Conservation (phyloP, 1,284 basidiomycete genomes). For the Pyrrhoderma lamaoense region DNA sequence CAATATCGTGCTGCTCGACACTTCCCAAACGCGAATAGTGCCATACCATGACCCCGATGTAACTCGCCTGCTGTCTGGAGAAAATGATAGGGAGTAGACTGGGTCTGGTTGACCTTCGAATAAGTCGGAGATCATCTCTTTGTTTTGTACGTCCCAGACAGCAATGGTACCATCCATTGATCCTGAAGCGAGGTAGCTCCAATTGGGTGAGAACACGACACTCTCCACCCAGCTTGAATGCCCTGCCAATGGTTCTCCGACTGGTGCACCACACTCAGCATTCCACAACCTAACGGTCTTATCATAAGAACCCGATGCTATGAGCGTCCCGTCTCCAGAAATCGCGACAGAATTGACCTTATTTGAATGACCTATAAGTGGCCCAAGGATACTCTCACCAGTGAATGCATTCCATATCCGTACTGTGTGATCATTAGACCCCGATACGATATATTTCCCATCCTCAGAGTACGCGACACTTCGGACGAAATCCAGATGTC, state of each 20-base stretch:
- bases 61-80: constrained; percentile 4
- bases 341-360: constrained; percentile 19
- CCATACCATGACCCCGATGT: constrained; percentile 4
- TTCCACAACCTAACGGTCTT: constrained; percentile 10
- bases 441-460: neutral
- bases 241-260: constrained; percentile 70
- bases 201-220: neutral
- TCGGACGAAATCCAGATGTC: no score
- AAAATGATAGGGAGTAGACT: constrained; percentile 18
- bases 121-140: neutral
- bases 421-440: neutral
- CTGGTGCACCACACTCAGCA: constrained; percentile 32
- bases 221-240: constrained; percentile 52
- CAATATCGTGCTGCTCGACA: no score
- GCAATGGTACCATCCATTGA: neutral
- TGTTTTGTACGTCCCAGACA: neutral
- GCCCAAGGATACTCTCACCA: neutral
- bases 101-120: constrained; percentile 17
- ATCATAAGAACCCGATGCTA: constrained; percentile 10
- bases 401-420: constrained; percentile 21
- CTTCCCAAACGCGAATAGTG: constrained; percentile 1
- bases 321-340: neutral
- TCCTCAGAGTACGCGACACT: neutral
- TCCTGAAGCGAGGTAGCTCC: neutral
- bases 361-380: constrained; percentile 17